phyloP scores from a whole-genome alignment of 148 eudicot genomes.

The Pouteria glomerata region DNA sequence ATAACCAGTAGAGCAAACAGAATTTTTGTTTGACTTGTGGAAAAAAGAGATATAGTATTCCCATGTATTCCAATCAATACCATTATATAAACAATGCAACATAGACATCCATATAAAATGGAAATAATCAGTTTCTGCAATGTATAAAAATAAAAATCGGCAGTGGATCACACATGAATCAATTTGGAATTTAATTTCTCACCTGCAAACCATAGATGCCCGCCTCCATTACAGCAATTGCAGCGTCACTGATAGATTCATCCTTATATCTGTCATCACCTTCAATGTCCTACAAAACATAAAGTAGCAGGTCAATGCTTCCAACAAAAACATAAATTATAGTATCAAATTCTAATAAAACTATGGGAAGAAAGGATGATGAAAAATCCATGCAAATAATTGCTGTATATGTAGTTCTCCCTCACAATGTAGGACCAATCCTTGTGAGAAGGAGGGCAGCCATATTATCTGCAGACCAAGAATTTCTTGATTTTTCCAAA shows the following conservation, averaged over 20 bases:
- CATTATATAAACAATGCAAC: too few relatives aligned
- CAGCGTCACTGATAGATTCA: constrained; percentile 56
- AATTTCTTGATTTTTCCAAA: neutral
- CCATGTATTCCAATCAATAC: too few relatives aligned
- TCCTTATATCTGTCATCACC: constrained; percentile 29
- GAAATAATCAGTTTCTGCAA: neutral
- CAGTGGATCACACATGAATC: neutral
- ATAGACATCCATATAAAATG: neutral
- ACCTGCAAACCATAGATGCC: constrained; percentile 94
- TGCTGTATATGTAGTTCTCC: too few relatives aligned
- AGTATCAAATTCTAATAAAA: neutral
- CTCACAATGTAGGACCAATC: neutral
- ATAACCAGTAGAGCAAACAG: too few relatives aligned
- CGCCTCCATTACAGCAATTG: constrained; percentile 89
- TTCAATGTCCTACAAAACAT: constrained; percentile 42
- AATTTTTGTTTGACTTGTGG: too few relatives aligned
- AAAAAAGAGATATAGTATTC: too few relatives aligned
- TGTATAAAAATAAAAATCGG: neutral
- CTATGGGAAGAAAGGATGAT: neutral
- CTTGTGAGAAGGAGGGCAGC: too few relatives aligned
- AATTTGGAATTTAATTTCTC: neutral
- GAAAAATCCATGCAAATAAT: too few relatives aligned
- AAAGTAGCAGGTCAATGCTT: constrained; percentile 12
- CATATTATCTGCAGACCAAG: too few relatives aligned
- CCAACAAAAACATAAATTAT: constrained; percentile 1